Conservation (phyloP, 1,139 yeast species). For the Yamadazyma pseudoaaseri region DNA sequence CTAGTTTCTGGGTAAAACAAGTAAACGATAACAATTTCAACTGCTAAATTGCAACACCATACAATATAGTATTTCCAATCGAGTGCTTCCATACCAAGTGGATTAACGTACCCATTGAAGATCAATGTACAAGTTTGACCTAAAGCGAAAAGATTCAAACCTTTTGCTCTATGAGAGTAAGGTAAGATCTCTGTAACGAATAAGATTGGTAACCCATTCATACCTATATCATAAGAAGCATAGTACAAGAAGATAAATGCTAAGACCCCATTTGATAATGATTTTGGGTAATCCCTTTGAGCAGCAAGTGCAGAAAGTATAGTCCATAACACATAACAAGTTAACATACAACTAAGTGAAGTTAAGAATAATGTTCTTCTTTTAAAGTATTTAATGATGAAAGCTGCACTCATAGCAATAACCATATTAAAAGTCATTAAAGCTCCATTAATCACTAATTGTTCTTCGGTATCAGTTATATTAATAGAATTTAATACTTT, state of each 20-base stretch:
- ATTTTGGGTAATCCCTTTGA: slow-evolving; percentile 30
- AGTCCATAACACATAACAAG: slow-evolving; percentile 38
- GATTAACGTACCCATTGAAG: slow-evolving; percentile 47
- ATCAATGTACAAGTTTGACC: slow-evolving; percentile 22
- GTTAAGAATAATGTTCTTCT: slow-evolving; percentile 47
- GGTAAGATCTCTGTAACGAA: slow-evolving; percentile 44
- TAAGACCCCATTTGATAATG: slow-evolving; percentile 40
- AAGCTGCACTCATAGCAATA: slow-evolving; percentile 29
- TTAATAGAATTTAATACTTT: slow-evolving; percentile 49
- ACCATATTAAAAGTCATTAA: slow-evolving; percentile 42
- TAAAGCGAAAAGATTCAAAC: slow-evolving; percentile 31
- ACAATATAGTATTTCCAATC: slow-evolving; percentile 62
- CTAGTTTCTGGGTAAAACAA: slow-evolving; percentile 50
- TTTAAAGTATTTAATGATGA: slow-evolving; percentile 28
- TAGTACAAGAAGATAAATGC: slow-evolving; percentile 46
- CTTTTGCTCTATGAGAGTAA: slow-evolving; percentile 43
- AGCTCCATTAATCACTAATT: slow-evolving; percentile 46
- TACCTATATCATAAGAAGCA: slow-evolving; percentile 34
- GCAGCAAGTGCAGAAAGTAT: slow-evolving; percentile 31
- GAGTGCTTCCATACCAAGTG: slow-evolving; percentile 58
- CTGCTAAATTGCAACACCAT: slow-evolving; percentile 38
- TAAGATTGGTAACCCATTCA: slow-evolving; percentile 37
- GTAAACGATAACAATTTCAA: slow-evolving; percentile 34
- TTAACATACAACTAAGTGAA: slow-evolving; percentile 34
- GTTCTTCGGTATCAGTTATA: slow-evolving; percentile 39